phyloP scores from a whole-genome alignment of 371 early-diverging fungal genomes.

The Mortierella sp. region DNA sequence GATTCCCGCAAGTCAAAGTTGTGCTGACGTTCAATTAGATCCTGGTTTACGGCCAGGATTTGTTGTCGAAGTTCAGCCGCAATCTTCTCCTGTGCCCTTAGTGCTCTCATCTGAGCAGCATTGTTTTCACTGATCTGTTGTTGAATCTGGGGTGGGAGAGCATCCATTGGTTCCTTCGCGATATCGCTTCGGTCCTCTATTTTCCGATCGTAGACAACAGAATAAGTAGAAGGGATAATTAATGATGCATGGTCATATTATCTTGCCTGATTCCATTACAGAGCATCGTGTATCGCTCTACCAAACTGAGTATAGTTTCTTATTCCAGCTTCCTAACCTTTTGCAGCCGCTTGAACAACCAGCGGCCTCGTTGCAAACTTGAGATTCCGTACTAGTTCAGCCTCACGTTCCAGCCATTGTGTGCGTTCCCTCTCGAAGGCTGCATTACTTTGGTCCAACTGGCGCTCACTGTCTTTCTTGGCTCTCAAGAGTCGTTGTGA shows the following conservation, averaged over 20 bases:
- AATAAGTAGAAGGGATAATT: conserved; percentile 5
- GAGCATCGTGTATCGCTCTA: not conserved
- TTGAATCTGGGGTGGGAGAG: conserved; percentile 41
- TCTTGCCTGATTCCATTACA: not conserved
- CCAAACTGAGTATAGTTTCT: not conserved
- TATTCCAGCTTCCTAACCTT: conserved; percentile 26
- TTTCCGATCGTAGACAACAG: conserved; percentile 4
- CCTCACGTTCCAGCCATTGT: conserved; percentile 57
- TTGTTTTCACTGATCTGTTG: conserved; percentile 51
- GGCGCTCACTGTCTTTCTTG: conserved; percentile 52
- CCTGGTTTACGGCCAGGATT: conserved; percentile 32
- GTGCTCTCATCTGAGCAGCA: conserved; percentile 46
- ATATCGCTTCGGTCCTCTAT: conserved; percentile 15
- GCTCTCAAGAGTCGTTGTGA: conserved; percentile 54
- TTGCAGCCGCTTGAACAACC: conserved; percentile 53
- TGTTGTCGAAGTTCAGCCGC: conserved; percentile 36
- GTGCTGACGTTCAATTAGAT: conserved; percentile 35
- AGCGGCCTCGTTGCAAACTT: conserved; percentile 55
- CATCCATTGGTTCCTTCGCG: conserved; percentile 21
- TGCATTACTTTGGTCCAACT: conserved; percentile 43
- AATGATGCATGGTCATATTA: not conserved
- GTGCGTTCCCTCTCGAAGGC: conserved; percentile 59
- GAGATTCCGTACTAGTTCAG: conserved; percentile 56
- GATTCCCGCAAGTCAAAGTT: conserved; percentile 15
- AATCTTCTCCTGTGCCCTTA: conserved; percentile 41